Evolutionary conservation across 2,329 filamentous ascomycete genomes (phyloP), one percentile per base, ranked within the genome.

Genomic region (Ascochyta fabae): DNA sequence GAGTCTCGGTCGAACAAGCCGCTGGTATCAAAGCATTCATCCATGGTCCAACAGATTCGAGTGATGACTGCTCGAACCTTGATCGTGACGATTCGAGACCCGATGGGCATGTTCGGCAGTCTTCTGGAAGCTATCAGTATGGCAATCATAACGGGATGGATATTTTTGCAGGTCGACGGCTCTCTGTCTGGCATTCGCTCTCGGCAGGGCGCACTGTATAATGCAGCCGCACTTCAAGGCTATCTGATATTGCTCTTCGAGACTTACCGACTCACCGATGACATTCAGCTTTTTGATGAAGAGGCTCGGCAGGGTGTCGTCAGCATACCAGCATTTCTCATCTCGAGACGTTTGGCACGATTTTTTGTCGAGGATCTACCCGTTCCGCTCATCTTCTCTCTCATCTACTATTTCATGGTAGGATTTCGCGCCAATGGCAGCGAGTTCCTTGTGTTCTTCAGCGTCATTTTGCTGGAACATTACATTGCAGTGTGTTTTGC

Each of bases 171-270:
- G 22, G 79, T 92, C 0, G 83, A 84, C 2, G 80, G 85, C 10
- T 88, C 87, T 53, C 83, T 88, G 42, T 80, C 88, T 1, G 90
- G 90, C 0, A 92, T 93, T 43, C 83, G 89, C 23, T 92, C 89
- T 24, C 82, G 89, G 1, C 78, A 92, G 70, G 90, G 88, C 44
- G 88, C 87, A 6, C 75, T 93, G 0, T 93, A 92, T 64, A 90
- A 85, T 2, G 86, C 88, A 0, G 82, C 88, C 6, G 88, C 85
- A 4, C 79, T 93, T 6, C 90, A 93, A 66, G 89, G 89, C 1
- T 93, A 93, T 67, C 80, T 93, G 3, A 87, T 92, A 45, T 79
- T 93, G 10, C 79, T 92, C 12, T 92, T 90, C 58, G 90, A 93
- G 72, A 87, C 86, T 0, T 93, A 91, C 65, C 85, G 90, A 4